Conservation (phyloP, 805 yeast genomes). For the Brettanomyces sp. region DNA sequence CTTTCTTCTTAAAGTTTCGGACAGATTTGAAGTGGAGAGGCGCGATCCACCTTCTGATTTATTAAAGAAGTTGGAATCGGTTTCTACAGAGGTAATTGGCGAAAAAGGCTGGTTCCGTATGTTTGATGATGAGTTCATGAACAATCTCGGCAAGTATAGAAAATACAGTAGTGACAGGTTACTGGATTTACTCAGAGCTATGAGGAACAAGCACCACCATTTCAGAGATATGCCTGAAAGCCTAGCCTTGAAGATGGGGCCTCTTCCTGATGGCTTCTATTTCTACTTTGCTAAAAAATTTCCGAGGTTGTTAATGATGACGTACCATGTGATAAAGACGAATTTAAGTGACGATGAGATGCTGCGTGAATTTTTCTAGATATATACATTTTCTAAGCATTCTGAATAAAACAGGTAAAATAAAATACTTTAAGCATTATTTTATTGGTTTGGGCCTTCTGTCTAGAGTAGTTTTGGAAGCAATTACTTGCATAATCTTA, state of each 20-base stretch:
- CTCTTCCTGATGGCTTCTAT: conserved; percentile 80
- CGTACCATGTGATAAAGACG: conserved; percentile 52
- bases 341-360: conserved; percentile 57
- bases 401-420: background rate
- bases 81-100: conserved; percentile 55
- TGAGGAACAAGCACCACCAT: conserved; percentile 92
- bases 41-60: conserved; percentile 56
- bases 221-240: conserved; percentile 76
- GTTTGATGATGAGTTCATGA: conserved; percentile 66
- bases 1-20: conserved; percentile 80
- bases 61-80: conserved; percentile 52
- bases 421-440: too few species aligned
- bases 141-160: conserved; percentile 82
- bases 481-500: too few species aligned
- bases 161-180: conserved; percentile 72
- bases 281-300: conserved; percentile 64
- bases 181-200: conserved; percentile 79
- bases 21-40: conserved; percentile 88
- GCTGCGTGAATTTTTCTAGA: conserved; percentile 29
- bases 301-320: conserved; percentile 70
- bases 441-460: too few species aligned
- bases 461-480: too few species aligned
- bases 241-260: conserved; percentile 58
- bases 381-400: background rate
- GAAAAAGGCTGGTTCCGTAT: conserved; percentile 64